Percentiles rank a stretch among this genome's conserved stretches.
phyloP scores from a whole-genome alignment of 164 flowering plant genomes.

The Chloranthus sessilifolius region DNA sequence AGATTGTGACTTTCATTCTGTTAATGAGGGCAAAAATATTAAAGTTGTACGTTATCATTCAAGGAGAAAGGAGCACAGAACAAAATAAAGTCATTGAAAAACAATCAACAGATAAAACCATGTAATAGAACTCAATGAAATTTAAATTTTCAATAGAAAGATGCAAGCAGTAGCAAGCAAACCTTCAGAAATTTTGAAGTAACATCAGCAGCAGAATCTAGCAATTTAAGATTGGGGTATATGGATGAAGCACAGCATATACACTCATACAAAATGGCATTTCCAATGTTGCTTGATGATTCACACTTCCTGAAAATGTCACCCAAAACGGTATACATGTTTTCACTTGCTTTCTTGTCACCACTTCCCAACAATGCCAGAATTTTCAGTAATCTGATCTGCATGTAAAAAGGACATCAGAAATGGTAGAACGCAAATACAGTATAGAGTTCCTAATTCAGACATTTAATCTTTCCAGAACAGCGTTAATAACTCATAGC shows the following conservation, averaged over 20 bases:
- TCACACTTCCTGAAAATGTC: slow-evolving; percentile 86
- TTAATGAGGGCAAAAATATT: slow-evolving; percentile 10
- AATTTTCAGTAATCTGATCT: slow-evolving; percentile 90
- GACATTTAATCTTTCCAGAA: too few species aligned
- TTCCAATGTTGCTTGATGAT: slow-evolving; percentile 83
- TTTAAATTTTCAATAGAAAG: too few species aligned
- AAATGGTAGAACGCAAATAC: too few species aligned
- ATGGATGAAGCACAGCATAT: slow-evolving; percentile 86
- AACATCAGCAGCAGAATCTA: slow-evolving; percentile 92
- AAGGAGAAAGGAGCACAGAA: not conserved
- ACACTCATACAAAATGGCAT: slow-evolving; percentile 91
- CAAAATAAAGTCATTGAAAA: not conserved
- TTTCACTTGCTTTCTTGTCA: slow-evolving; percentile 87
- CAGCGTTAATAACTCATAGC: too few species aligned
- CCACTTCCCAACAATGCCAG: slow-evolving; percentile 82
- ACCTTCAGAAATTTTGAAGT: slow-evolving; percentile 92
- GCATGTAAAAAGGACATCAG: slow-evolving; percentile 22
- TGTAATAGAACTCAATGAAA: not conserved
- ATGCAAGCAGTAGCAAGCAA: too few species aligned
- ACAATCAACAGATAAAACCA: not conserved
- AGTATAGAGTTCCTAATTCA: too few species aligned
- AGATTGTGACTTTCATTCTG: slow-evolving; percentile 97
- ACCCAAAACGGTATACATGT: slow-evolving; percentile 82
- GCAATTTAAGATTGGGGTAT: slow-evolving; percentile 67
- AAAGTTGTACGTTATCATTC: too few species aligned